Conservation (phyloP, 495 filamentous ascomycete genomes). For the Rusavskia elegans region DNA sequence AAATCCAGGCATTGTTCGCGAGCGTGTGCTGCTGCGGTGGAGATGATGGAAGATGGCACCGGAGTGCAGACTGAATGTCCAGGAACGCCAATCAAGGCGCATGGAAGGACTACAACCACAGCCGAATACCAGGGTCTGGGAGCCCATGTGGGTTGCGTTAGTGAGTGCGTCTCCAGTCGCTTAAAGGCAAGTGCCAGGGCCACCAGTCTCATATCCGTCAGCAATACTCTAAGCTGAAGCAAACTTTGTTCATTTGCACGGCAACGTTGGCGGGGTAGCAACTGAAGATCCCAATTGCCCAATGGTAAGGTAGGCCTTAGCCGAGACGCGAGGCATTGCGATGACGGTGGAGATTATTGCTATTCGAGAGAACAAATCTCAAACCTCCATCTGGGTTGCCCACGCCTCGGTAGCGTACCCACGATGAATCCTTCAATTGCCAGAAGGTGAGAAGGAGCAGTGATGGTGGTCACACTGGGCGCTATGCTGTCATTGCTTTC, state of each 20-base stretch:
- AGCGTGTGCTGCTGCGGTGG: background rate
- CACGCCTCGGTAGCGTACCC: too few species aligned
- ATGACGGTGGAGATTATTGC: background rate
- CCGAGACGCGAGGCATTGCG: background rate
- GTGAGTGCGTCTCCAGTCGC: constrained; percentile 11
- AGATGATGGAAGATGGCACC: constrained; percentile 3
- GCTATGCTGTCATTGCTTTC: background rate
- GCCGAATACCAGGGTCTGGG: constrained; percentile 5
- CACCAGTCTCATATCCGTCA: constrained; percentile 9
- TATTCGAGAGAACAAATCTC: background rate
- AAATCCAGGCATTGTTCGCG: background rate
- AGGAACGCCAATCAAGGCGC: constrained; percentile 4
- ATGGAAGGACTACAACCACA: constrained; percentile 3
- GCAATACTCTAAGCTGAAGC: constrained; percentile 3
- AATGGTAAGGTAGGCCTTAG: background rate
- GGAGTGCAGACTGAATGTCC: constrained; percentile 2
- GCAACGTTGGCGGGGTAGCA: constrained; percentile 8
- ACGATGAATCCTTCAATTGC: too few species aligned
- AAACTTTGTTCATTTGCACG: constrained; percentile 15
- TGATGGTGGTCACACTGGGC: background rate
- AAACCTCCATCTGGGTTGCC: too few species aligned
- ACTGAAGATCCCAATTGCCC: background rate
- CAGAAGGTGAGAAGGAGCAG: background rate
- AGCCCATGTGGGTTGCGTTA: constrained; percentile 8
- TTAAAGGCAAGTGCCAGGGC: constrained; percentile 9